Conservation (phyloP, 768 basidiomycete species). For the Thelephora aurantiotincta region DNA sequence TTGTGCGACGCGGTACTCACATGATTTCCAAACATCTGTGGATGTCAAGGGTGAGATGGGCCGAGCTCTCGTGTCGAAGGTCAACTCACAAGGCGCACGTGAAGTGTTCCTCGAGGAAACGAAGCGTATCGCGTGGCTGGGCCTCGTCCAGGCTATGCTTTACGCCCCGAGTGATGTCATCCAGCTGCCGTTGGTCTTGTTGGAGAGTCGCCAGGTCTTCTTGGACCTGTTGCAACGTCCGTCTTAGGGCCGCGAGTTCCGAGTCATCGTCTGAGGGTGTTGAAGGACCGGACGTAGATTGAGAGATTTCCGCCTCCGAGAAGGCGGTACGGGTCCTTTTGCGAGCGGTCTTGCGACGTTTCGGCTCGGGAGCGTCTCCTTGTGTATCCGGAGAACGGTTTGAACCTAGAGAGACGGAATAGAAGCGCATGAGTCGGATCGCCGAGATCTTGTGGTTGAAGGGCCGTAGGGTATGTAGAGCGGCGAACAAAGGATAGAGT, state of each 20-base stretch:
- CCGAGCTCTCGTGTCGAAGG: background rate
- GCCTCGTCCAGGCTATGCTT: background rate
- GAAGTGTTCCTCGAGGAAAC: constrained; percentile 46
- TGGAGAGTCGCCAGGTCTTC: background rate
- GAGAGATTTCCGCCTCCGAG: background rate
- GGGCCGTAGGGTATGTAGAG: no score
- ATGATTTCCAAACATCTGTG: constrained; percentile 51
- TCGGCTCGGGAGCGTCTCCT: background rate
- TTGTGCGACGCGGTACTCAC: constrained; percentile 13
- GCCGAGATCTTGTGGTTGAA: background rate
- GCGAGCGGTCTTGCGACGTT: background rate
- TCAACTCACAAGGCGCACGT: constrained; percentile 45
- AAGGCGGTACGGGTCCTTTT: background rate
- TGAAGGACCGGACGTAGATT: background rate
- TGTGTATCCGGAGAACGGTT: background rate
- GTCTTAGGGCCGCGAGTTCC: background rate
- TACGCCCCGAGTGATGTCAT: background rate
- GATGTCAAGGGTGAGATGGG: background rate
- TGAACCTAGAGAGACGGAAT: background rate
- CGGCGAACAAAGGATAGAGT: background rate
- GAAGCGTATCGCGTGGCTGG: constrained; percentile 20
- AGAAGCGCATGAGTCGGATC: background rate
- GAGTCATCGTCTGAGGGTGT: background rate
- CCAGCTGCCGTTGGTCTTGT: background rate
- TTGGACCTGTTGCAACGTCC: background rate